Evolutionary conservation across 2,329 filamentous ascomycete genomes (phyloP), one percentile per base, ranked within the genome.

Genomic region (Fusarium staphyleae): DNA sequence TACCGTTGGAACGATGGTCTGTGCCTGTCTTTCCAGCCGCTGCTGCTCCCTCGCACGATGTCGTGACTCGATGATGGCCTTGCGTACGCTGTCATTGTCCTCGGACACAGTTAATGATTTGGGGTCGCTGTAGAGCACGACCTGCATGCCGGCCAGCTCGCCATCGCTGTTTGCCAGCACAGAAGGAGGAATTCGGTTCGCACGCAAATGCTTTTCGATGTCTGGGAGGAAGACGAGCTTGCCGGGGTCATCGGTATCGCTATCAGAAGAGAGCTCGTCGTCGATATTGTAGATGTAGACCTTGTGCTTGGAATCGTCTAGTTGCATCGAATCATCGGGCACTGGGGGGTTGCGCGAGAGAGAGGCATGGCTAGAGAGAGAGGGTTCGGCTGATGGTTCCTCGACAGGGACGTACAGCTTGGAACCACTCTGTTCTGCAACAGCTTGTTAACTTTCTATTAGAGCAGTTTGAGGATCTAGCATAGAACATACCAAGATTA

Each of bases 231-330:
- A 92, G 69, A 93, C 81, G 39, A 96, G 82, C 62, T 78, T 82
- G 62, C 83, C 81, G 16, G 51, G 48, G n/a, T 83, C 78, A 55
- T 82, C 79, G 49, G 55, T 57, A 11, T 73, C 70, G 62, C 63
- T 73, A 55, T 74, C 75, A 7, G 77, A 77, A 12, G 88, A 87
- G 26, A 98, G 83, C 75, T 98, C 93, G 65, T 89, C 89, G 70
- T 96, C 92, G 9, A 99, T 80, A 73, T 96, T 87, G 78, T 93
- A 88, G 65, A 99, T 92, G 79, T 95, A 97, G 55, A 97, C 86
- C 69, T 89, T 90, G 76, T 96, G 82, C 67, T 90, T 89, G 26
- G 90, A 88, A 74, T 96, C 88, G 75, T 98, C 93, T 55, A 98
- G 72, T 51, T 89, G 83, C 93, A 98, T 97, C 50, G 74, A 69